Base-by-base conservation (phyloP, 164 flowering plant species). In the Vitis rotundifolia region DNA sequence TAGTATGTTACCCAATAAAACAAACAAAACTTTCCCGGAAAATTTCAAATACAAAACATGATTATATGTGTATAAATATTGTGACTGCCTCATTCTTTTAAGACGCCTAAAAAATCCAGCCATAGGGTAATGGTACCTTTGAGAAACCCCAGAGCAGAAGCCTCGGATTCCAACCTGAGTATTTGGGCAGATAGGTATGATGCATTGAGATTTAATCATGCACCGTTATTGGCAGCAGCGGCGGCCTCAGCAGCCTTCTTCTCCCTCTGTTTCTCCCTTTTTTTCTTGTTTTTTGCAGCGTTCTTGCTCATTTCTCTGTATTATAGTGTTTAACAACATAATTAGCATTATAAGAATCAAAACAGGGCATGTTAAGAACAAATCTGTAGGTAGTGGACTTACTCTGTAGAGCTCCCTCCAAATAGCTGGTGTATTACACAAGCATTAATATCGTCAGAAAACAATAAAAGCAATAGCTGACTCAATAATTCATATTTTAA, bases 201-300 rank as follows among this genome's bases (percentile, higher is more conserved):
- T 37, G 3, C 44, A 6, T 37, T 37, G 44, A 6, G 44, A 48
- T 57, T 11, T 22, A 56, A 73, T 75, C 73, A 78, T 22, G 74
- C 9, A 68, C 66, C 77, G 58, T 26, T 58, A 50, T 79, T 62
- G 16, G 79, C 77, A 67, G 81, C 58, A 54, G 84, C 75, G 5
- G 75, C 86, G 70, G 84, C 95, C 8, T 85, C 94, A 4, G 90
- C 86, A 31, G 91, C 92, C 71, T 88, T 94, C 70, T 94, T 94
- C 86, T 91, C 98, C 76, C 76, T 78, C 63, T 91, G 97, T 64
- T 94, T 94, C 80, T 94, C 98, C 73, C 98, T 85, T 65, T 86
- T 87, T 66, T 92, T 91, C 86, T 92, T 92, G 88, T 94, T 94
- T 73, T 72, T 85, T 79, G 80, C 76, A n/a, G 98, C 97, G 63